Evolutionary conservation across 208 protist genomes (phyloP).

Genomic region (Acanthamoeba healyi): DNA sequence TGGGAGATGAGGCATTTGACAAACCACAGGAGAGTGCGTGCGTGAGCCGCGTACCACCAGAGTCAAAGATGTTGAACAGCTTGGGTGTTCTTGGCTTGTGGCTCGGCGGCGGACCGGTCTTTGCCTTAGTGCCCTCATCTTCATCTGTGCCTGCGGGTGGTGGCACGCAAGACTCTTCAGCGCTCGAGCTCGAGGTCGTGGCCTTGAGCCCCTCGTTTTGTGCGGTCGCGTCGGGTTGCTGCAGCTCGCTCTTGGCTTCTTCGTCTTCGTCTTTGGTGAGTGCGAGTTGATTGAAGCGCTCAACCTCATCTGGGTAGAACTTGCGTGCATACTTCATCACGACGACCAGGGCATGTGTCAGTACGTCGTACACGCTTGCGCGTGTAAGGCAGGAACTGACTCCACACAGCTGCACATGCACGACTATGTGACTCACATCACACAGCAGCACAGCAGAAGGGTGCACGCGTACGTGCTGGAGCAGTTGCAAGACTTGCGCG

Average conservation of each 20-base stretch:
- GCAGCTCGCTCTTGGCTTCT: neutral
- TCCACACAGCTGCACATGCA: no score
- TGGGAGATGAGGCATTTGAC: no score
- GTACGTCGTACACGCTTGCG: neutral
- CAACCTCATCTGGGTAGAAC: conserved; percentile 24
- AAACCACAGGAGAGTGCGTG: no score
- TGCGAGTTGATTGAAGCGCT: neutral
- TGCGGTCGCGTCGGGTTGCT: neutral
- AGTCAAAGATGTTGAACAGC: conserved; percentile 49
- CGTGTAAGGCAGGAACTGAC: neutral
- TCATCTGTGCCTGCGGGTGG: neutral
- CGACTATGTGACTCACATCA: no score
- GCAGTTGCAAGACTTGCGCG: neutral
- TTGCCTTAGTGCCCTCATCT: neutral
- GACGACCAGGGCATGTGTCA: no score
- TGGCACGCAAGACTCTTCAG: no score
- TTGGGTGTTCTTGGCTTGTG: neutral
- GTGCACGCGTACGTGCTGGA: conserved; percentile 18
- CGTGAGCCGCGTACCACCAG: neutral
- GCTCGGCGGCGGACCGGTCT: neutral
- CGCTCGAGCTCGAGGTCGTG: no score
- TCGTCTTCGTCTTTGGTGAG: no score
- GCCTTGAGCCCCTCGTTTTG: neutral
- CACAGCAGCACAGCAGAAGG: no score
- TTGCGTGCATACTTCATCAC: conserved; percentile 28